Conservation (phyloP, 106 monocot genomes). For the Phalaenopsis aphrodite region DNA sequence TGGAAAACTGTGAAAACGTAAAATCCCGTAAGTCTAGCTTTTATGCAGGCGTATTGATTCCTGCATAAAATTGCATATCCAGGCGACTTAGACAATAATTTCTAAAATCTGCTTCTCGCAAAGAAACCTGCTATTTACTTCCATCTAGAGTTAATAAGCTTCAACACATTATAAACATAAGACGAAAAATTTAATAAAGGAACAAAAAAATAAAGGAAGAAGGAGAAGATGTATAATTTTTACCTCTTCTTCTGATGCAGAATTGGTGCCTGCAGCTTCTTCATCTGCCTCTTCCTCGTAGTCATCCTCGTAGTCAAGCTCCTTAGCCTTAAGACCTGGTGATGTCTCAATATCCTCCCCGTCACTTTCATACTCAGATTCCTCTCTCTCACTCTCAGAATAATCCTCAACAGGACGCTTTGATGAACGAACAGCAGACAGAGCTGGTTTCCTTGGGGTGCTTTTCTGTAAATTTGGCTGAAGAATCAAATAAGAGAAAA, state of each 20-base stretch:
- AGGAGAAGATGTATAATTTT: background rate
- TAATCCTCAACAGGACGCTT: conserved; percentile 52
- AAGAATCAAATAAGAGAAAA: conserved; percentile 8
- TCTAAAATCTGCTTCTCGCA: background rate
- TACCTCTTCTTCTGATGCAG: conserved; percentile 53
- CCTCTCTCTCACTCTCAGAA: conserved; percentile 75
- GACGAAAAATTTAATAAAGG: background rate
- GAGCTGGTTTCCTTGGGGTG: conserved; percentile 32
- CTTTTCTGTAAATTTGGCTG: conserved; percentile 41
- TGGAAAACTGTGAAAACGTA: background rate
- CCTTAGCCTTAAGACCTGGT: conserved; percentile 27
- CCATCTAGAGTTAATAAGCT: background rate
- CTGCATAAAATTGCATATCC: background rate
- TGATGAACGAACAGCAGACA: conserved; percentile 31
- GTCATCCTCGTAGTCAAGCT: conserved; percentile 70
- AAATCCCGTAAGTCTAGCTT: background rate
- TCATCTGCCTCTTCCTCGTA: conserved; percentile 61
- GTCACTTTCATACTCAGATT: conserved; percentile 95
- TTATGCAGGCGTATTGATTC: background rate
- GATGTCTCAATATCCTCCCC: conserved; percentile 65
- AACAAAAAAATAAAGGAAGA: background rate
- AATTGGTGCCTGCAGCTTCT: conserved; percentile 39
- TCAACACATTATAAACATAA: background rate
- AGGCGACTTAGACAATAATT: too few species aligned
- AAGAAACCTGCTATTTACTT: background rate